Percentiles rank a stretch among this genome's conserved stretches.
Conservation (phyloP, 176 grass and related monocot species). For the Aegilops tauschii region DNA sequence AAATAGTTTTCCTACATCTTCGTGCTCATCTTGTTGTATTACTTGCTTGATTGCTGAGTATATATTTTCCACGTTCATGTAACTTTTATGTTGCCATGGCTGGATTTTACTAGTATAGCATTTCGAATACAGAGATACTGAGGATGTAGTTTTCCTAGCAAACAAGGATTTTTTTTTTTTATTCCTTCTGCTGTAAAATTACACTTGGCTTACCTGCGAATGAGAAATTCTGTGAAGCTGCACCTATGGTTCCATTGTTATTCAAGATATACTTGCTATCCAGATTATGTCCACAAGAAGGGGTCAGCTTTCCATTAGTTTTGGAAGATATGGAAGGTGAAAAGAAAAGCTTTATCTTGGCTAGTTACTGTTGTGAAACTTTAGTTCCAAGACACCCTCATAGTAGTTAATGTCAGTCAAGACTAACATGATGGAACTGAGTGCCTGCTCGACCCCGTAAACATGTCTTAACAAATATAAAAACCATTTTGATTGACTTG, state of each 20-base stretch:
- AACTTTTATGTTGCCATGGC: neutral
- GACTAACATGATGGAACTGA: neutral
- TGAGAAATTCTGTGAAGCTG: neutral
- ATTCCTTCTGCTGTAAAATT: conserved; percentile 11
- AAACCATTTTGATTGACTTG: neutral
- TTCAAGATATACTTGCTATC: neutral
- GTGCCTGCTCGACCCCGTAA: neutral
- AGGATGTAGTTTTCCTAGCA: too few relatives aligned
- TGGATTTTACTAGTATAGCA: neutral
- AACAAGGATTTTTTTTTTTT: neutral
- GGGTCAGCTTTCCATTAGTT: neutral
- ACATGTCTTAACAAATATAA: neutral
- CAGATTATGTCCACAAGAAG: neutral
- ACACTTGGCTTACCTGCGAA: neutral
- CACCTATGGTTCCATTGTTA: neutral
- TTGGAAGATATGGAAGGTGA: neutral
- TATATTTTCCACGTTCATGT: neutral
- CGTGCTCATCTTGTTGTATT: neutral
- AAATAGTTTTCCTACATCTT: conserved; percentile 4
- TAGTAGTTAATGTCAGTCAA: neutral
- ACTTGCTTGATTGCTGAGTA: neutral
- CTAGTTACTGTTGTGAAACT: neutral
- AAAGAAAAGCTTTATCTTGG: neutral
- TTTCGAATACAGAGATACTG: neutral
- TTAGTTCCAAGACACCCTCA: neutral